phyloP scores from a whole-genome alignment of 1,284 basidiomycete species.

The Limonomyces culmigenus region DNA sequence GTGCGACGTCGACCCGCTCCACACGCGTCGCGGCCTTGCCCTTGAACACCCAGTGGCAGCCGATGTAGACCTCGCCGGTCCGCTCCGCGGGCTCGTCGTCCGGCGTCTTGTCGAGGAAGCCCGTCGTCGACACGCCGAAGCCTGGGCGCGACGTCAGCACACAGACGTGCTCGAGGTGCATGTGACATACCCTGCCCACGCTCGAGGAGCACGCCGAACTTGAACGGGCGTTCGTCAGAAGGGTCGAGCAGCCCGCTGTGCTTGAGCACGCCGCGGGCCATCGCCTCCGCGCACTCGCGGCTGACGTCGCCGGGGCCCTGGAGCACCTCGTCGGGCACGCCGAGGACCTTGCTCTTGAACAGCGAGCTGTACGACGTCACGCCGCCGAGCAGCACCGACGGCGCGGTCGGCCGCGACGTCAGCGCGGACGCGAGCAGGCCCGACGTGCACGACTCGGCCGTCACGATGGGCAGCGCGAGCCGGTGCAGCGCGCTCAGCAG shows the following conservation, averaged over 20 bases:
- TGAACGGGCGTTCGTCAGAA: no score
- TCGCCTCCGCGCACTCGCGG: neutral
- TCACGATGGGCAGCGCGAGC: neutral
- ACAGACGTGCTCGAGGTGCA: no score
- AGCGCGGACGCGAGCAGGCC: neutral
- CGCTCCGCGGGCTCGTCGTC: neutral
- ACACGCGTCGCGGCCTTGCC: neutral
- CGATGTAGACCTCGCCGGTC: neutral
- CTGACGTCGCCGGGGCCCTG: neutral
- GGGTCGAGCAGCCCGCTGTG: neutral
- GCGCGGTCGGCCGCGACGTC: neutral
- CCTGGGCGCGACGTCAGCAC: neutral
- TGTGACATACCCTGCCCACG: no score
- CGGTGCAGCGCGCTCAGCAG: neutral
- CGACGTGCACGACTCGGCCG: slow-evolving; percentile 1
- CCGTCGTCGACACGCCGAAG: neutral
- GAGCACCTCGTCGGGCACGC: neutral
- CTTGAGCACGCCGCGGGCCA: neutral
- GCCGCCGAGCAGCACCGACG: neutral
- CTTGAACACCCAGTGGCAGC: slow-evolving; percentile 1
- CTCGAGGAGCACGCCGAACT: no score
- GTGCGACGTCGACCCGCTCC: neutral
- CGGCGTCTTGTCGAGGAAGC: slow-evolving; percentile 1
- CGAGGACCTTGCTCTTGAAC: neutral
- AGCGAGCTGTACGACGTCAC: neutral